A percentile compares a stretch with the other conserved stretches of the same genome.
These are phyloP conservation scores for Neurospora sp. DNA, from an alignment of 2,329 filamentous ascomycete species.

Conservation along the genomic window DNA sequence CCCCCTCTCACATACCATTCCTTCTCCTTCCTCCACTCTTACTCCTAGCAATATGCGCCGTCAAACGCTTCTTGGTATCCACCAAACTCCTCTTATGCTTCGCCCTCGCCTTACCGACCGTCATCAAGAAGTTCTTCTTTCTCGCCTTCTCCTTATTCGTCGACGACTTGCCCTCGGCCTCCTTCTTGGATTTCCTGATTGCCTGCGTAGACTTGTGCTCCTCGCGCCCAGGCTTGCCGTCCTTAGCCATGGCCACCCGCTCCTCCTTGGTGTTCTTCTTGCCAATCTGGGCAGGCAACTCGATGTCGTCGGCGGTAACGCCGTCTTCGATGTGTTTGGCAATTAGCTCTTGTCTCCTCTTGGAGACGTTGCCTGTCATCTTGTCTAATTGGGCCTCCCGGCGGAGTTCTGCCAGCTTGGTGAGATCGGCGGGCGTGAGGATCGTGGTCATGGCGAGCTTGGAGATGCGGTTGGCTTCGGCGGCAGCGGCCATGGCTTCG, in stretches of 20 bases:
- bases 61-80: slow-evolving; percentile 71
- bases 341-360: slow-evolving; percentile 39
- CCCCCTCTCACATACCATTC: slow-evolving; percentile 38
- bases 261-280: slow-evolving; percentile 88
- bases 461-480: slow-evolving; percentile 43
- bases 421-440: slow-evolving; percentile 90
- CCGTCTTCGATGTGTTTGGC: slow-evolving; percentile 73
- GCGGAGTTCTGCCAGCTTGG: slow-evolving; percentile 84
- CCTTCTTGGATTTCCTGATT: slow-evolving; percentile 78
- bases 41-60: slow-evolving; percentile 70
- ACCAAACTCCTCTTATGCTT: slow-evolving; percentile 93
- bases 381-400: slow-evolving; percentile 63
- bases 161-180: slow-evolving; percentile 82
- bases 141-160: slow-evolving; percentile 96
- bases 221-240: slow-evolving; percentile 66
- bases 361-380: slow-evolving; percentile 36
- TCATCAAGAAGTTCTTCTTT: slow-evolving; percentile 99
- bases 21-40: slow-evolving; percentile 77
- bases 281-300: slow-evolving; percentile 70
- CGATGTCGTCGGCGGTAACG: slow-evolving; percentile 84
- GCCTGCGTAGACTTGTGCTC: slow-evolving; percentile 83
- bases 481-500: slow-evolving; percentile 28
- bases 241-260: slow-evolving; percentile 70
- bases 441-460: slow-evolving; percentile 88
- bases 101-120: slow-evolving; percentile 84